Conservation (phyloP, 2,329 filamentous ascomycete genomes). For the Cordyceps militaris region DNA sequence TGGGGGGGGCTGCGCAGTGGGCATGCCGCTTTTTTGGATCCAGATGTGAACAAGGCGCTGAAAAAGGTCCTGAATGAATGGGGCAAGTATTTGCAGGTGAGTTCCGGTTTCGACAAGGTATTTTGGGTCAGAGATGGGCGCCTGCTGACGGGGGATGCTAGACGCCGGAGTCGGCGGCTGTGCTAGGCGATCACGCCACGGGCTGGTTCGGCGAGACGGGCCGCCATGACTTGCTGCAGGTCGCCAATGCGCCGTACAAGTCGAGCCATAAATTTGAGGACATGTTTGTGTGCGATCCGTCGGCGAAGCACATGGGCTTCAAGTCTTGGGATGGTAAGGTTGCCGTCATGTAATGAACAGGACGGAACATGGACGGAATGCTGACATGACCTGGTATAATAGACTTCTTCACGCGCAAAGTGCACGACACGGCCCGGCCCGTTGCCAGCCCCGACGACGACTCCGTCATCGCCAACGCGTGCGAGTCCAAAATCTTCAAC, state of each 20-base stretch:
- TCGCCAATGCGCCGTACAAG: constrained; percentile 41
- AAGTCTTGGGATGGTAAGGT: constrained; percentile 56
- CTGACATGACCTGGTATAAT: constrained; percentile 5
- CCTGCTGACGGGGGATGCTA: constrained; percentile 14
- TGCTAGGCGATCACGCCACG: constrained; percentile 34
- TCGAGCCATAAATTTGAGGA: constrained; percentile 47
- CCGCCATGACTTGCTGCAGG: constrained; percentile 40
- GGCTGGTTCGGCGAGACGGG: constrained; percentile 53
- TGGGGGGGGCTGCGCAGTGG: constrained; percentile 25
- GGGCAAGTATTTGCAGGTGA: constrained; percentile 45
- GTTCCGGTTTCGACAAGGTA: neutral
- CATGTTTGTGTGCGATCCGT: constrained; percentile 54
- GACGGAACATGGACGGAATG: neutral
- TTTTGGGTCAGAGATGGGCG: neutral
- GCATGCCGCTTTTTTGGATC: constrained; percentile 47
- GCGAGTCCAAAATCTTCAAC: constrained; percentile 56
- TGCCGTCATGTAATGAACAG: no score
- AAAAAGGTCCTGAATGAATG: constrained; percentile 51
- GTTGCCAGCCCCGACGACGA: constrained; percentile 50
- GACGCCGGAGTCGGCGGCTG: constrained; percentile 48
- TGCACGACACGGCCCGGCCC: constrained; percentile 48
- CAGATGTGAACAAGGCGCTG: constrained; percentile 45
- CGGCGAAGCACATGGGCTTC: constrained; percentile 50
- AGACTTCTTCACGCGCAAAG: constrained; percentile 58
- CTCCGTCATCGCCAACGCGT: constrained; percentile 52